Evolutionary conservation across 441 rosid genomes (phyloP), one percentile per base, ranked within the genome.

Genomic region (Corymbia citriodora): DNA sequence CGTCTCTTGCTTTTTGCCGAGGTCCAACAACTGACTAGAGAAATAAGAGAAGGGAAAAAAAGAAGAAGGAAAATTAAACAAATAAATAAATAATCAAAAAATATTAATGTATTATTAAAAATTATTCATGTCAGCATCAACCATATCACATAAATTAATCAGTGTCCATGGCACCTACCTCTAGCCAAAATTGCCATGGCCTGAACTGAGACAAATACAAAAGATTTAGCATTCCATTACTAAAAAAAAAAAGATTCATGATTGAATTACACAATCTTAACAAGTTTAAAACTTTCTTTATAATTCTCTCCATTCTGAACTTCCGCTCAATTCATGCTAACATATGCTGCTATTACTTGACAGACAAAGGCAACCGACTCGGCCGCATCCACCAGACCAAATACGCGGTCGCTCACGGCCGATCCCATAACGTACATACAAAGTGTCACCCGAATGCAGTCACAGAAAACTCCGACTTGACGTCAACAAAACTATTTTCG

Each of bases 141-240:
- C 0, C 3, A 0, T 57, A 0, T 2, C 2, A 21, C 1, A 0
- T 57, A 57, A 0, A 57, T 21, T 23, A 8, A 0, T 57, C 0
- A 0, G 23, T 21, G 0, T 57, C 13, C 10, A 57, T 57, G 10
- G 23, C 1, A 4, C 0, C 0, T 0, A 57, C 4, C 0, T 0
- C 2, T 1, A 0, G 0, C 29, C 10, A 57, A 0, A 57, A 9
- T 57, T 23, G 1, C 3, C 0, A 57, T 57, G 0, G 0, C 5
- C 14, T 6, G 0, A 63, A 63, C 0, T 61, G 0, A 0, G 0
- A 61, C 1, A 61, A 10, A 12, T 11, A 0, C 4, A 25, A 61
- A 27, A 61, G 0, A 4, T 27, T 61, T 27, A 61, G 5, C 4
- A 21, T 6, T 21, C 1, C 21, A 21, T 21, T 9, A 2, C 0